Conservation (phyloP, 139 green algal species). For the Closterium sp. region DNA sequence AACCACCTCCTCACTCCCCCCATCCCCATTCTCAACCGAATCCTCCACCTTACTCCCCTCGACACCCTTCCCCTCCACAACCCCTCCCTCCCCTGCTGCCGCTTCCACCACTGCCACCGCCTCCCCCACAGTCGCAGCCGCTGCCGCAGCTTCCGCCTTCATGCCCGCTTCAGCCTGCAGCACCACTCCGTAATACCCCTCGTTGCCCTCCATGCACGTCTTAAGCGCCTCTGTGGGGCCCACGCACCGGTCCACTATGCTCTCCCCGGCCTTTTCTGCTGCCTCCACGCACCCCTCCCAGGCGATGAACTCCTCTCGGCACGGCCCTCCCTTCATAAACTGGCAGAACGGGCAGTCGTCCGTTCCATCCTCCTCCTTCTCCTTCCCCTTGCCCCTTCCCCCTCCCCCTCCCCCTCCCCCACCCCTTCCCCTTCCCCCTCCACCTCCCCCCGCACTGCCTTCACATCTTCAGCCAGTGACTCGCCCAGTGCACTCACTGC, state of each 20-base stretch:
- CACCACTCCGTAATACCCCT: background rate
- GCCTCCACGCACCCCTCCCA: conserved; percentile 29
- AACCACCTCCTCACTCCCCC: background rate
- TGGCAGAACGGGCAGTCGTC: conserved; percentile 30
- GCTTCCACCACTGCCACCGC: background rate
- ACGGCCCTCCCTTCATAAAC: conserved; percentile 30
- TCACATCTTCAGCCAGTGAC: background rate
- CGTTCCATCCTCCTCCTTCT: conserved; percentile 4
- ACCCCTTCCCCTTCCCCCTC: background rate
- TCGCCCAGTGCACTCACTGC: background rate
- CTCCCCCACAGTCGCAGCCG: background rate
- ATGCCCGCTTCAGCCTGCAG: background rate
- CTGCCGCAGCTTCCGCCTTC: background rate
- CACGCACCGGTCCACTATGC: conserved; percentile 14
- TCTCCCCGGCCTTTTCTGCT: background rate
- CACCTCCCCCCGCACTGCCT: conserved; percentile 4
- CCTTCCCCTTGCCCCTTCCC: conserved; percentile 1
- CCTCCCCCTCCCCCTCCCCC: background rate
- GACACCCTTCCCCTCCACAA: background rate
- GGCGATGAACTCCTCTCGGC: conserved; percentile 7
- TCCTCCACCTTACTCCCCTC: background rate
- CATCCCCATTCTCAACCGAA: background rate
- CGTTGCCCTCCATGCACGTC: conserved; percentile 9
- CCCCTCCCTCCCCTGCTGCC: background rate
- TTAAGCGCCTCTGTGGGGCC: conserved; percentile 10